Evolutionary conservation across 306 rosid genomes (phyloP).

Genomic region (Ormosia semicastrata): DNA sequence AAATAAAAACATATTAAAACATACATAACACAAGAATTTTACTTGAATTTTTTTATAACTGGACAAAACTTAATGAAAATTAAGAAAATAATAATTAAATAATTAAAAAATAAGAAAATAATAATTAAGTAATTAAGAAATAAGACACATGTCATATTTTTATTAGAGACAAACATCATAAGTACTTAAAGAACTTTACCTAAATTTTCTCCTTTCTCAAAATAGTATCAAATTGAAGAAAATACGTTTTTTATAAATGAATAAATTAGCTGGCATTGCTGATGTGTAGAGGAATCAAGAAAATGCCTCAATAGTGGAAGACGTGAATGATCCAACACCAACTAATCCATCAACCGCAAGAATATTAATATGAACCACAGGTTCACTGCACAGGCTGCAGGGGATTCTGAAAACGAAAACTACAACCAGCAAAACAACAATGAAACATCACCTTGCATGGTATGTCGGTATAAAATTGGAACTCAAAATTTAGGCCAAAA

Average conservation of each 20-base stretch:
- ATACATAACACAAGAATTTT: no score
- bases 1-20: no score
- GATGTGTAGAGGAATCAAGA: slow-evolving; percentile 20
- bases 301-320: slow-evolving; percentile 13
- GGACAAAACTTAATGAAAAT: no score
- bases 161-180: no score
- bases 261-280: background rate
- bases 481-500: slow-evolving; percentile 6
- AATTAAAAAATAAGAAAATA: no score
- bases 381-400: background rate
- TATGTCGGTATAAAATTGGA: slow-evolving; percentile 16
- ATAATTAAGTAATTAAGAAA: no score
- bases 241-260: background rate
- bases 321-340: slow-evolving; percentile 30
- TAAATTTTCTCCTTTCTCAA: no score
- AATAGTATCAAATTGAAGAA: background rate
- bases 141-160: no score
- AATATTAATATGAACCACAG: slow-evolving; percentile 32
- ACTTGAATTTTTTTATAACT: no score
- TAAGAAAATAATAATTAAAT: no score
- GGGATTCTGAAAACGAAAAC: slow-evolving; percentile 19
- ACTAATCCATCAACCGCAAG: slow-evolving; percentile 15
- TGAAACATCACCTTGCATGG: slow-evolving; percentile 21
- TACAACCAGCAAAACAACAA: slow-evolving; percentile 26
- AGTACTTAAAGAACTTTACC: no score